Evolutionary conservation across 2,329 filamentous ascomycete species (phyloP), one percentile per base, ranked within the genome.

Genomic region (Xylaria sp.): DNA sequence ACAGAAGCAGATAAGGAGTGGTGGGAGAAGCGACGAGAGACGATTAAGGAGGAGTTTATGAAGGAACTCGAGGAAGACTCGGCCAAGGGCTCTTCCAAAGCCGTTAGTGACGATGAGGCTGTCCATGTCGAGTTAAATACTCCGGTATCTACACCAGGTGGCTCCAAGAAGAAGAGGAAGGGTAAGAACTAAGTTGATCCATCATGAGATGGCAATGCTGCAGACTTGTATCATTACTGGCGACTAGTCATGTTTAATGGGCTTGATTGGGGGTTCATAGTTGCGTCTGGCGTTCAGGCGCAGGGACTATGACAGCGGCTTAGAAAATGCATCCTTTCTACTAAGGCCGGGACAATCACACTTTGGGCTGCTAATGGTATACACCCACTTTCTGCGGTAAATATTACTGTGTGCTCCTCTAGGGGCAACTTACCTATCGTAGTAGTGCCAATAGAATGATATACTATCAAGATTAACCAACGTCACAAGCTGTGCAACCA

Each of bases 11-110:
- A 98, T 82, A 93, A 92, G 82, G 86, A 91, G 77, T 97, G 94
- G 93, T 99, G 96, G 96, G 93, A 93, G 79, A 92, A 92, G 84
- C 92, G 92, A 78, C 88, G 90, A 74, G 86, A 88, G 54, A 86
- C 86, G 70, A 94, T 97, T 73, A 86, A 92, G 79, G 85, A 88
- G 61, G 91, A 90, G 14, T 94, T 96, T 75, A 91, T 97, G 88
- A 93, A 92, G 81, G 94, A 98, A 83, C 84, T 97, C 56, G 91
- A 94, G 30, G 88, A 86, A 70, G 85, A 87, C 75, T 72, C 79
- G 69, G 70, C 75, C 71, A 78, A 78, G 54, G 72, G 74, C 4
- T 74, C 79, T 24, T 77, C 80, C 72, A 81, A 82, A 62, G 73
- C 78, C 60, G 80, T 78, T 48, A 91, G 89, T 77, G 89, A 91